These are phyloP conservation scores for Salix udensis DNA, from an alignment of 345 rosid species.

Conservation along the genomic window DNA sequence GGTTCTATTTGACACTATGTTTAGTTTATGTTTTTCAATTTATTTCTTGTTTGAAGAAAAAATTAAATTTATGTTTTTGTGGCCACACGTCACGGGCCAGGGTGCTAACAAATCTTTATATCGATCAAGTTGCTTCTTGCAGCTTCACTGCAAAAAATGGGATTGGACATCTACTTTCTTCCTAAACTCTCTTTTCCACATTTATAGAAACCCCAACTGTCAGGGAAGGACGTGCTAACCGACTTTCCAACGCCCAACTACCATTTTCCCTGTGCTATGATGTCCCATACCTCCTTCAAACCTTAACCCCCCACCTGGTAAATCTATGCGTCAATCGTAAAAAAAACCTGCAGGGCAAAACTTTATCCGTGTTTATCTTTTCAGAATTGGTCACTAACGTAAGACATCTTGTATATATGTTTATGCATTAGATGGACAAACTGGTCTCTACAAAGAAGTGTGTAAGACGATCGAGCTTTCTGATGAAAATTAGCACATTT, in stretches of 20 bases:
- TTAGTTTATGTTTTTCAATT: no score
- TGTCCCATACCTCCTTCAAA: neutral
- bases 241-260: conserved; percentile 13
- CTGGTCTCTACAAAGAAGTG: no score
- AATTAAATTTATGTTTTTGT: no score
- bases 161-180: neutral
- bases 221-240: conserved; percentile 25
- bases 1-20: no score
- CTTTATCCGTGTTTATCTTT: neutral
- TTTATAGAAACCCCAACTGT: neutral
- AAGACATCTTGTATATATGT: no score
- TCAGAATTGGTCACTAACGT: neutral
- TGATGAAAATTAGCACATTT: no score
- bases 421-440: no score
- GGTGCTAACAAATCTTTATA: no score
- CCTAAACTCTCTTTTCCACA: neutral
- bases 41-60: no score
- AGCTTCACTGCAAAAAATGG: neutral
- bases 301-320: neutral
- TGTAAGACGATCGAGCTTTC: no score
- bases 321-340: neutral
- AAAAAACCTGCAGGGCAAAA: no score
- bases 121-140: neutral
- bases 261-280: neutral
- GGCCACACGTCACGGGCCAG: neutral